Percentiles rank a stretch among this genome's conserved stretches.
Conservation (phyloP, 306 rosid species). For the Astragalus membranaceus region DNA sequence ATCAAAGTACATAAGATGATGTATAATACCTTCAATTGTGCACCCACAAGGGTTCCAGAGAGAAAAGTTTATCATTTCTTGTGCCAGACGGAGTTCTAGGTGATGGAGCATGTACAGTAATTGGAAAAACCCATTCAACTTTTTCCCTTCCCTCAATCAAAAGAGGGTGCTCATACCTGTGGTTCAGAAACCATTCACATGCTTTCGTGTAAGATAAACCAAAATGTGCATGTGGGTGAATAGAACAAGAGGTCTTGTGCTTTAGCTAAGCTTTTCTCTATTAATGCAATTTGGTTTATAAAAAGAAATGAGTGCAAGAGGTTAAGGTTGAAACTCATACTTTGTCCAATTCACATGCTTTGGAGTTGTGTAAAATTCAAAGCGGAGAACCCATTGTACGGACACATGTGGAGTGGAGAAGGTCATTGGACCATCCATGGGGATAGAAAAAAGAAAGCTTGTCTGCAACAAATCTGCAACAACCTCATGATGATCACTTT, state of each 20-base stretch:
- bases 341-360: slow-evolving; percentile 81
- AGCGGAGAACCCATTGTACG: slow-evolving; percentile 94
- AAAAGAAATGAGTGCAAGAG: neutral
- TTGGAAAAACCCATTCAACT: slow-evolving; percentile 93
- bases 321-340: slow-evolving; percentile 32
- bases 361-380: slow-evolving; percentile 89
- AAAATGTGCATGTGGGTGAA: too few species aligned
- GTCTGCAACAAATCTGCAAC: slow-evolving; percentile 94
- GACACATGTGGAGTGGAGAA: slow-evolving; percentile 92
- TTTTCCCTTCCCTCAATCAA: slow-evolving; percentile 82
- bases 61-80: slow-evolving; percentile 61
- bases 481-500: slow-evolving; percentile 92
- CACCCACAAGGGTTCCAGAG: slow-evolving; percentile 64
- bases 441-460: slow-evolving; percentile 94
- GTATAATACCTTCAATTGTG: slow-evolving; percentile 48
- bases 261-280: too few species aligned
- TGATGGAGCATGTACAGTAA: slow-evolving; percentile 89
- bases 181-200: slow-evolving; percentile 14
- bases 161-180: slow-evolving; percentile 94
- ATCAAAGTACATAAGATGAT: too few species aligned
- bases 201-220: too few species aligned
- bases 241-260: too few species aligned
- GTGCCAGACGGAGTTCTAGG: slow-evolving; percentile 43
- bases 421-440: slow-evolving; percentile 99
- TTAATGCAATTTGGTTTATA: too few species aligned